Evolutionary conservation across 148 eudicot species (phyloP).

Genomic region (Fagopyrum homotropicum): DNA sequence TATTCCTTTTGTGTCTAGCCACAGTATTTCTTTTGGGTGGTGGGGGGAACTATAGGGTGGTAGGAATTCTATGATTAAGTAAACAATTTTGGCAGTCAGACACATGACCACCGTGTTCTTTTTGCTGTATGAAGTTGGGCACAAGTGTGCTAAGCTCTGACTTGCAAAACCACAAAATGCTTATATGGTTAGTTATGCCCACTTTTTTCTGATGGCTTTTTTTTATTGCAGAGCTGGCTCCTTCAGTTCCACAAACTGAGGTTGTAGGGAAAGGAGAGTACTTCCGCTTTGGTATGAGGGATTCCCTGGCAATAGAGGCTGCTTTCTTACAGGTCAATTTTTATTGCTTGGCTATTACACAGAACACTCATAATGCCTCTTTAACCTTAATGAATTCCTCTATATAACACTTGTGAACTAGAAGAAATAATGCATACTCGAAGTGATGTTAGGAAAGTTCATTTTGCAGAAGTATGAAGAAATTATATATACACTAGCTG

Average conservation of each 20-base stretch:
- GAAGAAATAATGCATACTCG: not conserved
- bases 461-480: not conserved
- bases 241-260: conserved; percentile 74
- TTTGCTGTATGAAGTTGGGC: not conserved
- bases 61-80: conserved; percentile 4
- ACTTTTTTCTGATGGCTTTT: not conserved
- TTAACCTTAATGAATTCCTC: not conserved
- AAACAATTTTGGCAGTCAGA: not conserved
- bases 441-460: not conserved
- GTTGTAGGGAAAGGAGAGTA: conserved; percentile 94
- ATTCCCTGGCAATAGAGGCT: conserved; percentile 97
- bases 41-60: not conserved
- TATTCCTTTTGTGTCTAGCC: not conserved
- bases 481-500: not conserved
- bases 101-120: not conserved
- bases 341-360: not conserved
- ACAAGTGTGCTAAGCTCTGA: not conserved
- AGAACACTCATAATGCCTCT: not conserved
- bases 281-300: conserved; percentile 96
- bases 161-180: not conserved
- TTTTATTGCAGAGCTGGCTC: conserved; percentile 63
- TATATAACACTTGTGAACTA: not conserved
- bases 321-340: conserved; percentile 82
- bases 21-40: not conserved
- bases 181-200: not conserved